Evolutionary conservation across 202 grass and related monocot species (phyloP), one percentile per base, ranked within the genome.

Genomic region (Dendrocalamus latiflorus): DNA sequence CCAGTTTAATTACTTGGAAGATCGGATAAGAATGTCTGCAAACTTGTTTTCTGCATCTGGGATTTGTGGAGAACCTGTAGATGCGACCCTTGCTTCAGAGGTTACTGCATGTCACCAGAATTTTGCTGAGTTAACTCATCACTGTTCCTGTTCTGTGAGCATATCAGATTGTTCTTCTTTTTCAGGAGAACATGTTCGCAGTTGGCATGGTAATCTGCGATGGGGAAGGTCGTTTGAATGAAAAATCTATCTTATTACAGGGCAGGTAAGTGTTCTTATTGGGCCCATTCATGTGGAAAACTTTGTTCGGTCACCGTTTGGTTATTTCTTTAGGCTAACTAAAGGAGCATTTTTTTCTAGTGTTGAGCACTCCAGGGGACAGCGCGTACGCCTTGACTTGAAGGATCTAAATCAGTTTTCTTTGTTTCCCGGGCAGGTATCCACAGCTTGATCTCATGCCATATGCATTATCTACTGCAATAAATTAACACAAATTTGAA

Each of bases 191-290:
- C 62, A 89, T 93, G 85, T 95, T 98, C 28, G 69, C 93, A 60
- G 96, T 98, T 48, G 96, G 96, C 68, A 87, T 93, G 83, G 85
- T 98, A 83, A 78, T 88, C 79, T 98, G 96, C 73, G 96, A 98
- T 53, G 96, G 85, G 49, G 96, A 98, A 90, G 96, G 96, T 61
- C n/a, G n/a, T n/a, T n/a, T n/a, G n/a, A n/a, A n/a, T n/a, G n/a
- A n/a, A n/a, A n/a, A n/a, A n/a, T n/a, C n/a, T n/a, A n/a, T n/a
- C n/a, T 95, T 95, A 78, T 83, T 98, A 77, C 91, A 95, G 65
- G 91, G 95, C 87, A 95, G 95, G 93, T 92, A n/a, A n/a, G n/a
- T n/a, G n/a, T n/a, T n/a, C n/a, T n/a, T n/a, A n/a, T 82, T 77
- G 37, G 50, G 17, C 22, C 50, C 20, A 42, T 72, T 70, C 48